phyloP scores from a whole-genome alignment of 495 filamentous ascomycete species.

The Aspergillus cristatus region DNA sequence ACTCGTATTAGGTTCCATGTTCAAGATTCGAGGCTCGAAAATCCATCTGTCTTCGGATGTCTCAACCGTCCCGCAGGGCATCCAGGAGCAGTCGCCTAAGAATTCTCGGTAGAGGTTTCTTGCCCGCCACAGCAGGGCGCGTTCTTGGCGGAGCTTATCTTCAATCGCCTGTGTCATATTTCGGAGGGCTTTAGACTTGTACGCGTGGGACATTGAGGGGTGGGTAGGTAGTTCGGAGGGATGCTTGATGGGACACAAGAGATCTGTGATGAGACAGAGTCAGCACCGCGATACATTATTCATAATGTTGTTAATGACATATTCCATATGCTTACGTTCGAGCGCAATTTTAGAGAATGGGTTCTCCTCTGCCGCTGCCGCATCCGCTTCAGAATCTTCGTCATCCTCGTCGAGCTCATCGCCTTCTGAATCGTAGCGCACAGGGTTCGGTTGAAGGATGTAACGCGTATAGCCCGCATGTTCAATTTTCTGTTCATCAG shows the following conservation, averaged over 20 bases:
- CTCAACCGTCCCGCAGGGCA: slow-evolving; percentile 52
- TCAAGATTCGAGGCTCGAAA: slow-evolving; percentile 24
- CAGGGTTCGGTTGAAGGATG: slow-evolving; percentile 70
- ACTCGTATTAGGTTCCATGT: slow-evolving; percentile 12
- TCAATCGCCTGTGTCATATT: slow-evolving; percentile 62
- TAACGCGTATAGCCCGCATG: slow-evolving; percentile 77
- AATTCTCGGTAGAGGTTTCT: slow-evolving; percentile 71
- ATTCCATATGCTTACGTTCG: slow-evolving; percentile 55
- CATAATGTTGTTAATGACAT: background rate
- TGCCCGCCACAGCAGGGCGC: slow-evolving; percentile 61
- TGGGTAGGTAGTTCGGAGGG: slow-evolving; percentile 78
- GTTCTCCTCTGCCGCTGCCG: slow-evolving; percentile 64
- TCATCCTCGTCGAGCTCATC: slow-evolving; percentile 68
- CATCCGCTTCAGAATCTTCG: slow-evolving; percentile 67
- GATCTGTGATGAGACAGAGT: slow-evolving; percentile 42
- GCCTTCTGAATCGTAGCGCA: slow-evolving; percentile 73
- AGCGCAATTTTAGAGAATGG: slow-evolving; percentile 74
- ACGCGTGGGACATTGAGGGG: slow-evolving; percentile 73
- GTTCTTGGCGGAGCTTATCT: slow-evolving; percentile 69
- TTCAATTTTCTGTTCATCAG: slow-evolving; percentile 62
- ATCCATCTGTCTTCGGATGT: slow-evolving; percentile 28
- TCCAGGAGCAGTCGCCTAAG: slow-evolving; percentile 72
- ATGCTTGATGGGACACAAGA: slow-evolving; percentile 79
- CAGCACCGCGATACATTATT: slow-evolving; percentile 1
- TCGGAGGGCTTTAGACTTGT: slow-evolving; percentile 70